These are phyloP conservation scores for Forsythia viridissima DNA, from an alignment of 257 asterid species.

Conservation along the genomic window DNA sequence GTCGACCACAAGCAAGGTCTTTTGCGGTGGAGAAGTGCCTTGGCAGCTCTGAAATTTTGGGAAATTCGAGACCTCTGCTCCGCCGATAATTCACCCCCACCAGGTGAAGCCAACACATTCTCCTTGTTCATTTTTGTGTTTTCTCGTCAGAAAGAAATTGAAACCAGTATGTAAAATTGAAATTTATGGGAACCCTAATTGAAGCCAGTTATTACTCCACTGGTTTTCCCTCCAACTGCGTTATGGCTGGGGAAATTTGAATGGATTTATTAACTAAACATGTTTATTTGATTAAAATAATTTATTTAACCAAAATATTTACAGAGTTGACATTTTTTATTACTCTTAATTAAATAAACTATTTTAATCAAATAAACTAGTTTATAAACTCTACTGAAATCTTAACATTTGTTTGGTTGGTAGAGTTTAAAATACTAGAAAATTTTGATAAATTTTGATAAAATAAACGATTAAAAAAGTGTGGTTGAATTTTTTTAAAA, in stretches of 20 bases:
- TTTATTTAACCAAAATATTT: too few species aligned
- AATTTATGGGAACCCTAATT: background rate
- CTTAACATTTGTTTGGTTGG: too few species aligned
- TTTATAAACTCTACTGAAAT: too few species aligned
- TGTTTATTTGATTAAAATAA: too few species aligned
- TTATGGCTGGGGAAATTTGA: background rate
- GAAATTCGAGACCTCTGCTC: conserved; percentile 86
- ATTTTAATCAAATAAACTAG: too few species aligned
- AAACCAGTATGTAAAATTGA: background rate
- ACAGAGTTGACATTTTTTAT: too few species aligned
- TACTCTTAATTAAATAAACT: too few species aligned
- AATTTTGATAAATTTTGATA: too few species aligned
- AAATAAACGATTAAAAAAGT: too few species aligned
- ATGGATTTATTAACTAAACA: background rate
- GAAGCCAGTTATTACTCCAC: background rate
- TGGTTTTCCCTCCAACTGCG: background rate
- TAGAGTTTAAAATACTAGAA: too few species aligned
- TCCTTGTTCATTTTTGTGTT: conserved; percentile 52
- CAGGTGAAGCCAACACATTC: conserved; percentile 37
- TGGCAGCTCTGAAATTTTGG: conserved; percentile 75
- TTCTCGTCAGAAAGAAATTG: background rate
- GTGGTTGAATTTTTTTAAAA: too few species aligned
- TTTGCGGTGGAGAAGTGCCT: conserved; percentile 78
- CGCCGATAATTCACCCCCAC: conserved; percentile 65
- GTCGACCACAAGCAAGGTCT: conserved; percentile 41